Base-by-base conservation (phyloP, 345 rosid species). In the Camelina neglecta region DNA sequence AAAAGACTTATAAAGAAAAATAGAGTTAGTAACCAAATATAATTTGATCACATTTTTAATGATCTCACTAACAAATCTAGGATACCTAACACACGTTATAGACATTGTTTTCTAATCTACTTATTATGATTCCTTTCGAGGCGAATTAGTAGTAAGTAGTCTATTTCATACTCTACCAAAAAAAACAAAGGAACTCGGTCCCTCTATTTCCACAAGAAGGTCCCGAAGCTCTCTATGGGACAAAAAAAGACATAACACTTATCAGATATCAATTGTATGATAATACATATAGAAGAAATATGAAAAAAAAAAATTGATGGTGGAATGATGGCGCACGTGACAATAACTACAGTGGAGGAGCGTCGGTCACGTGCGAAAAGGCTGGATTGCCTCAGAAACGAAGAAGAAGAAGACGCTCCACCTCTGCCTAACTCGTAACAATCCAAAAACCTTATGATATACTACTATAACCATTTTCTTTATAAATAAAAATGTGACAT, bases 321-420 rank as follows among this genome's bases (percentile, higher is more conserved):
- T 72, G 78, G 75, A 66, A 72, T 80, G 85, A 84, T 83, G 86
- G 64, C 75, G 71, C 87, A 80, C 87, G 87, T 86, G 89, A 86
- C 58, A 75, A 77, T 82, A 71, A 76, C 81, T 85, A 81, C 88
- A 87, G 79, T 82, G 78, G 44, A 81, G 88, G 93, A 86, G 90
- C 90, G 93, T 86, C 87, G 80, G 81, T 86, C 93, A 80, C 93
- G 88, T 84, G 90, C 80, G 75, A 83, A 83, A 83, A 81, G 81
- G 77, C 88, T 86, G 88, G 86, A 77, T 82, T 77, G 81, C 73
- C 72, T 79, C 71, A 69, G 26, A 55, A 62, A 54, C 44, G 39
- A 66, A 42, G 71, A 63, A 57, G 64, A 67, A 77, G 75, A 75
- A 77, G 86, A 81, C 84, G 82, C 80, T 76, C 85, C 85, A 66